Conservation (phyloP, 768 basidiomycete genomes). For the Hydnomerulius pinastri region DNA sequence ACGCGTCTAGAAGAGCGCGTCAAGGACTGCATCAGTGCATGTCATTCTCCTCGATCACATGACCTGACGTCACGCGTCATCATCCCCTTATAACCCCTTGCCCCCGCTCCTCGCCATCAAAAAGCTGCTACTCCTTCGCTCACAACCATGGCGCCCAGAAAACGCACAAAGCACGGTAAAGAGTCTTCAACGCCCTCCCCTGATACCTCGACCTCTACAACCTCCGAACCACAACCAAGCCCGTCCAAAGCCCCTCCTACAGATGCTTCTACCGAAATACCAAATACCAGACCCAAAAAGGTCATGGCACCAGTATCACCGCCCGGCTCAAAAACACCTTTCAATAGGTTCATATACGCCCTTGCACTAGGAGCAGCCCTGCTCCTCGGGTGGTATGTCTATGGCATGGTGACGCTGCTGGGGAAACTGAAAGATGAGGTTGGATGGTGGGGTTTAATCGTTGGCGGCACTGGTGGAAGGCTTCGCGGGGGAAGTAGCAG, state of each 20-base stretch:
- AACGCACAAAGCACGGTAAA: constrained; percentile 14
- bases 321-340: constrained; percentile 1
- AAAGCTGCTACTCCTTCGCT: no score
- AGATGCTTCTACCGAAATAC: background rate
- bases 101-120: no score
- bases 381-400: constrained; percentile 52
- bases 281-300: constrained; percentile 3
- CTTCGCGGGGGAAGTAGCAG: constrained; percentile 10
- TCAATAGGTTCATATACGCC: constrained; percentile 49
- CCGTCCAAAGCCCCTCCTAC: background rate
- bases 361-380: constrained; percentile 44
- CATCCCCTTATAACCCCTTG: no score
- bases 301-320: background rate
- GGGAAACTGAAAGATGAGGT: constrained; percentile 51
- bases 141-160: constrained; percentile 24
- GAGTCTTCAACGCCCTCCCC: constrained; percentile 7
- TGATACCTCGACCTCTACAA: constrained; percentile 5
- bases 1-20: no score
- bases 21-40: no score
- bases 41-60: no score
- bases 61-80: no score
- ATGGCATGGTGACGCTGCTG: constrained; percentile 43
- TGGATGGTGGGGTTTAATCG: constrained; percentile 52
- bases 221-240: background rate
- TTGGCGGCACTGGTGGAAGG: constrained; percentile 4